Evolutionary conservation across 768 basidiomycete genomes (phyloP), one percentile per base, ranked within the genome.

Genomic region (Boletus sp.): DNA sequence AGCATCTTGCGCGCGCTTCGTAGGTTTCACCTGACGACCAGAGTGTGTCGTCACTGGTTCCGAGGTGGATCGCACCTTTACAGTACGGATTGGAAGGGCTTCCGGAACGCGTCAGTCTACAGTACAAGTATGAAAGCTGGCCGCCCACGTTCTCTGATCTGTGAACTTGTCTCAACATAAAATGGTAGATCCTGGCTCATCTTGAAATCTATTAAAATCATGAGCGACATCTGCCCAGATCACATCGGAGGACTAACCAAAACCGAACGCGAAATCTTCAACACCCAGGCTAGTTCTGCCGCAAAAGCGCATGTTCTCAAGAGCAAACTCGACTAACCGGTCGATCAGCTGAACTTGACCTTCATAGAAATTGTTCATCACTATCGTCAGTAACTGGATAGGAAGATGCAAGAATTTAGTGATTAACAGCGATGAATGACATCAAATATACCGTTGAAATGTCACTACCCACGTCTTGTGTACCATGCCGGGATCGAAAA

Each of bases 151-250:
- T 71, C 42, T 54, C 70, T 61, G 36, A 71, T 57, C 37, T 35
- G 65, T 28, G 63, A 67, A 46, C 61, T 58, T 24, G 69, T 60
- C 24, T 73, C 63, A 1, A 62, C 69, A 33, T 54, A 58, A 52
- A 71, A 71, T 10, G 71, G 69, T 15, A 71, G 30, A 20, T 71
- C 65, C 14, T 73, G 69, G 53, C 67, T 73, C 65, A 71, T 71
- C 32, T 30, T 55, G 36, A 71, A 67, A 41, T 71, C 70, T 71
- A 28, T 42, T 41, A 24, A 32, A 49, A 18, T 20, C 15, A 6
- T 56, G 18, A 59, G 47, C 32, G 11, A 52, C 17, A 9, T 17
- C 12, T 12, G 47, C 28, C 17, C 29, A 35, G 32, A 52, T 42
- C 24, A 36, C 29, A 37, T 35, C 2, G 17, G 33, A 53, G 24